phyloP scores from a whole-genome alignment of 768 basidiomycete genomes.

The Candolleomyces aberdarensis region DNA sequence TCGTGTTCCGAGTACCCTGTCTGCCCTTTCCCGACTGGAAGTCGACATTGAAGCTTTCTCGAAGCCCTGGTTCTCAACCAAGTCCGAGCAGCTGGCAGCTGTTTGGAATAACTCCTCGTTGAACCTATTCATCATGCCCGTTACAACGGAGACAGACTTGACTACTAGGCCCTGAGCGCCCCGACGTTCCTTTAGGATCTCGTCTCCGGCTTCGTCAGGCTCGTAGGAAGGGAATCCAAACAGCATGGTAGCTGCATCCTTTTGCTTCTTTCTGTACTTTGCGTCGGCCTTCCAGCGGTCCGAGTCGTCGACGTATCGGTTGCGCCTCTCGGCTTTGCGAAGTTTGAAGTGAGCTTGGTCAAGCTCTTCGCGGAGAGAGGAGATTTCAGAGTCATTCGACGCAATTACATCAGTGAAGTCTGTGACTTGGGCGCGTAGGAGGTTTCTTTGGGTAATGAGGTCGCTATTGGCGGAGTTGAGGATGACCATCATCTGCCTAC shows the following conservation, averaged over 20 bases:
- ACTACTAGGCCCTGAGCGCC: conserved; percentile 5
- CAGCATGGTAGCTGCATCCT: background rate
- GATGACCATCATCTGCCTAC: background rate
- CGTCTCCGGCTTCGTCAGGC: conserved; percentile 1
- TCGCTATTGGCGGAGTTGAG: background rate
- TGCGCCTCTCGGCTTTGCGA: conserved; percentile 10
- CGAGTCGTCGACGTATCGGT: conserved; percentile 9
- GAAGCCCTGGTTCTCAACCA: background rate
- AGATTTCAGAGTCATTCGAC: conserved; percentile 2
- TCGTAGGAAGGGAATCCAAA: conserved; percentile 9
- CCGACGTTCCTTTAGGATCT: conserved; percentile 6
- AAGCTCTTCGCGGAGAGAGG: conserved; percentile 4
- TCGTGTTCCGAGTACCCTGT: conserved; percentile 5
- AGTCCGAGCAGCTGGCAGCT: background rate
- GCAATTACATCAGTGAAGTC: background rate
- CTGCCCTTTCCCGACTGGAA: background rate
- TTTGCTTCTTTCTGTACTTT: conserved; percentile 8
- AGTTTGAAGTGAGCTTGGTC: conserved; percentile 11
- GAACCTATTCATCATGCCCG: conserved; percentile 7
- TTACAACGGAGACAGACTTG: conserved; percentile 6
- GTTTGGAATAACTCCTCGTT: conserved; percentile 6
- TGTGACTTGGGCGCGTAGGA: background rate
- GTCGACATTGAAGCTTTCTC: conserved; percentile 1
- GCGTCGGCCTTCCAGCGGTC: conserved; percentile 11
- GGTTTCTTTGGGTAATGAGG: background rate